Conservation (phyloP, 345 rosid genomes). For the Lumnitzera racemosa region DNA sequence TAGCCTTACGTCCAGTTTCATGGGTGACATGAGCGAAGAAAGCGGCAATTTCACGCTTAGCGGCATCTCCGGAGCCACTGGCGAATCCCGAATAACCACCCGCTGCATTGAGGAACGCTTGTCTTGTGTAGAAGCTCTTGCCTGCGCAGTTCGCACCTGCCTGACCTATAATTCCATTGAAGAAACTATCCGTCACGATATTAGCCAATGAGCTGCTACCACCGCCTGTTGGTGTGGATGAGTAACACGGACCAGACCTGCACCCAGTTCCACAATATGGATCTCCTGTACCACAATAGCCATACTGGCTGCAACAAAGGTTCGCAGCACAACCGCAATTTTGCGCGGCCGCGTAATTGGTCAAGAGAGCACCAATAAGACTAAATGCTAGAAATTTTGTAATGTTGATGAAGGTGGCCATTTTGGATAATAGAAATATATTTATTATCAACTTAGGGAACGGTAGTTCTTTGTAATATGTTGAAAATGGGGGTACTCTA, state of each 20-base stretch:
- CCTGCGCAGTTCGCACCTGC: constrained; percentile 46
- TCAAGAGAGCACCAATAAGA: background rate
- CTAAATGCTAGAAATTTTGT: background rate
- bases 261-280: no score
- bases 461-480: no score
- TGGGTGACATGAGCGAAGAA: constrained; percentile 81
- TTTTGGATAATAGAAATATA: no score
- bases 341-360: constrained; percentile 11
- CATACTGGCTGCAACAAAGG: no score
- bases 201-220: constrained; percentile 18
- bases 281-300: no score
- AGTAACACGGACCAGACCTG: no score
- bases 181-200: constrained; percentile 42
- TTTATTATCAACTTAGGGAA: no score
- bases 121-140: constrained; percentile 47
- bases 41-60: constrained; percentile 69
- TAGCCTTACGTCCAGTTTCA: constrained; percentile 68
- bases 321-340: background rate
- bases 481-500: no score
- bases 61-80: constrained; percentile 37
- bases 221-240: no score
- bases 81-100: constrained; percentile 45
- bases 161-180: constrained; percentile 42
- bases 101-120: constrained; percentile 47
- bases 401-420: no score